phyloP scores from a whole-genome alignment of 108 stramenopile genomes.

The Nitzschia inconspicua region DNA sequence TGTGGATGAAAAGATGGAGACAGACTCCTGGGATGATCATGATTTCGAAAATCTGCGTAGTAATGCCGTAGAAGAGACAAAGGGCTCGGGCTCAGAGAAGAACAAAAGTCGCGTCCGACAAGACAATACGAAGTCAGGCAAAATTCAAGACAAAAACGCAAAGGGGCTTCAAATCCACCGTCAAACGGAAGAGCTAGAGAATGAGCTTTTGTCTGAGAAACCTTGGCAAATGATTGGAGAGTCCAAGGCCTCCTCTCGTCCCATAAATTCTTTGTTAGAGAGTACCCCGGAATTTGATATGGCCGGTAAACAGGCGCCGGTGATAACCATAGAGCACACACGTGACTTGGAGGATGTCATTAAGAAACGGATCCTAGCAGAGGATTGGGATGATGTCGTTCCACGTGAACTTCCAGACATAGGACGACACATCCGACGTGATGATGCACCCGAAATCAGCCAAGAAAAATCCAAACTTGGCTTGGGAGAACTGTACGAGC shows the following conservation, averaged over 20 bases:
- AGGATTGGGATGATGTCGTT: constrained; percentile 96
- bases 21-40: constrained; percentile 82
- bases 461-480: constrained; percentile 97
- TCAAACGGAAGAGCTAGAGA: constrained; percentile 86
- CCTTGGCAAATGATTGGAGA: constrained; percentile 97
- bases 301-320: constrained; percentile 83
- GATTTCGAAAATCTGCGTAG: constrained; percentile 55
- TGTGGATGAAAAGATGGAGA: constrained; percentile 43
- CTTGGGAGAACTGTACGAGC: constrained; percentile 94
- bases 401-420: constrained; percentile 89
- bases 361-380: constrained; percentile 85
- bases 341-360: constrained; percentile 88
- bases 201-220: constrained; percentile 91
- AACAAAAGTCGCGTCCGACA: constrained; percentile 44
- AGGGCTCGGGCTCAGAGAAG: constrained; percentile 21
- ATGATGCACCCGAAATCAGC: constrained; percentile 91
- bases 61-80: constrained; percentile 3
- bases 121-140: constrained; percentile 27
- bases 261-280: constrained; percentile 91
- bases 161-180: constrained; percentile 50
- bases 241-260: constrained; percentile 65
- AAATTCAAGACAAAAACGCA: constrained; percentile 22
- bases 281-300: constrained; percentile 95
- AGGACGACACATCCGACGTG: constrained; percentile 59
- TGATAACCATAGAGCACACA: constrained; percentile 88